Percentiles rank a stretch among this genome's conserved stretches.
Evolutionary conservation across 495 filamentous ascomycete genomes (phyloP).

Genomic region (Neurospora cerealis): DNA sequence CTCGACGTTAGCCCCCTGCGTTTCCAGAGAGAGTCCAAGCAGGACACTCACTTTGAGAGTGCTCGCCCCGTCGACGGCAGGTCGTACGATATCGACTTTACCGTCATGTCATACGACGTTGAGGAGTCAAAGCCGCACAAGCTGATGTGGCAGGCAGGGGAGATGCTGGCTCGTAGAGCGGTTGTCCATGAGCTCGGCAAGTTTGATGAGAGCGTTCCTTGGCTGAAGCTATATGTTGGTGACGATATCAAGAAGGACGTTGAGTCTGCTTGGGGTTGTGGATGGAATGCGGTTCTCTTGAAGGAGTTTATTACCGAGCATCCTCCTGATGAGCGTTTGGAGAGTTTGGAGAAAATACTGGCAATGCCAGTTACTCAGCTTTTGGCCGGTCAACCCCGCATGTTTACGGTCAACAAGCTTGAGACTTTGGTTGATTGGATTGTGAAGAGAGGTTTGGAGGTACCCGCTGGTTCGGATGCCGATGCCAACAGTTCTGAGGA

Average conservation of each 20-base stretch:
- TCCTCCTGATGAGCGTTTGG: neutral
- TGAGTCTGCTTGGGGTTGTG: constrained; percentile 46
- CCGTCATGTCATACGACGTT: constrained; percentile 64
- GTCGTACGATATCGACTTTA: constrained; percentile 49
- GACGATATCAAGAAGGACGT: constrained; percentile 59
- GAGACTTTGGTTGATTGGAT: neutral
- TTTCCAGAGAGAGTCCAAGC: neutral
- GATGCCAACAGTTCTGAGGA: neutral
- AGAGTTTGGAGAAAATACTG: neutral
- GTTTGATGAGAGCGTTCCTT: constrained; percentile 14
- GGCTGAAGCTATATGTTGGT: constrained; percentile 54
- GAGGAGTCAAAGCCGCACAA: constrained; percentile 57
- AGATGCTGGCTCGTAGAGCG: constrained; percentile 24
- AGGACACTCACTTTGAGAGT: neutral
- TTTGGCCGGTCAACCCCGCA: neutral
- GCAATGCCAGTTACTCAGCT: neutral
- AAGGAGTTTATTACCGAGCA: constrained; percentile 7
- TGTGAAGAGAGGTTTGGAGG: neutral
- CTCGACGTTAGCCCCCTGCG: constrained; percentile 38
- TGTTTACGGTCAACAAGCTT: neutral
- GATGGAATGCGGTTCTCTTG: constrained; percentile 52
- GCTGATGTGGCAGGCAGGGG: constrained; percentile 54
- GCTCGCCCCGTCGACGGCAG: neutral
- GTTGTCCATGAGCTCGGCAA: neutral
- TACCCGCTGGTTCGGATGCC: neutral